Percentiles rank a stretch among this genome's conserved stretches.
Conservation (phyloP, 1,284 basidiomycete species). For the Cerioporus squamosus region DNA sequence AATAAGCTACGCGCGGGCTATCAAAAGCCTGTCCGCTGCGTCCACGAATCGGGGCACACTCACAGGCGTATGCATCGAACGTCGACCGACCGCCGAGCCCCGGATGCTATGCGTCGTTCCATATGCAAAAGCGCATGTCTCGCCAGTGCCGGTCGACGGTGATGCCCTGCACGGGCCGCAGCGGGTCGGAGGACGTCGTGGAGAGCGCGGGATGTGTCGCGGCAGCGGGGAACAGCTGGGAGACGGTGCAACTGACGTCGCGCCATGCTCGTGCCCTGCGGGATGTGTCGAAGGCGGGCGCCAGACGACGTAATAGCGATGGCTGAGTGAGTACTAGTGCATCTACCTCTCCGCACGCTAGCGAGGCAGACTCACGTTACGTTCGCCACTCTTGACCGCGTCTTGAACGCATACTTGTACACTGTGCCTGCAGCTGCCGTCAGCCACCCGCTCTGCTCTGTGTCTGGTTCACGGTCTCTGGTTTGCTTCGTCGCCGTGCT, state of each 20-base stretch:
- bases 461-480: not conserved
- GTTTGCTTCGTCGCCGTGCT: not conserved
- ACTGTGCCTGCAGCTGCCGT: slow-evolving; percentile 46
- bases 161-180: slow-evolving; percentile 52
- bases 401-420: slow-evolving; percentile 72
- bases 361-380: slow-evolving; percentile 57
- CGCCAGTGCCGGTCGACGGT: slow-evolving; percentile 69
- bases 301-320: not conserved
- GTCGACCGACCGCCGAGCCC: not conserved
- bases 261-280: slow-evolving; percentile 67
- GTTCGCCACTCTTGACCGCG: slow-evolving; percentile 65
- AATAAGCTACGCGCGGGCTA: slow-evolving; percentile 18
- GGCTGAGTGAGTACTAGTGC: slow-evolving; percentile 7
- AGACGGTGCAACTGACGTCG: slow-evolving; percentile 63
- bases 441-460: slow-evolving; percentile 5
- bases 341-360: not conserved
- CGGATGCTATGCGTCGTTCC: slow-evolving; percentile 41
- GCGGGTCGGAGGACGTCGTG: slow-evolving; percentile 34
- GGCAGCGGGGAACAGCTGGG: slow-evolving; percentile 56
- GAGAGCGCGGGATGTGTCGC: slow-evolving; percentile 36
- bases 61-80: not conserved
- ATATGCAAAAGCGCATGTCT: slow-evolving; percentile 66
- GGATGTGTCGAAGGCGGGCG: not conserved
- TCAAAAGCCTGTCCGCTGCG: not conserved
- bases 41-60: not conserved